Percentiles rank a stretch among this genome's conserved stretches.
These are phyloP conservation scores for Camelina laxa DNA, from an alignment of 345 rosid genomes.

Conservation along the genomic window DNA sequence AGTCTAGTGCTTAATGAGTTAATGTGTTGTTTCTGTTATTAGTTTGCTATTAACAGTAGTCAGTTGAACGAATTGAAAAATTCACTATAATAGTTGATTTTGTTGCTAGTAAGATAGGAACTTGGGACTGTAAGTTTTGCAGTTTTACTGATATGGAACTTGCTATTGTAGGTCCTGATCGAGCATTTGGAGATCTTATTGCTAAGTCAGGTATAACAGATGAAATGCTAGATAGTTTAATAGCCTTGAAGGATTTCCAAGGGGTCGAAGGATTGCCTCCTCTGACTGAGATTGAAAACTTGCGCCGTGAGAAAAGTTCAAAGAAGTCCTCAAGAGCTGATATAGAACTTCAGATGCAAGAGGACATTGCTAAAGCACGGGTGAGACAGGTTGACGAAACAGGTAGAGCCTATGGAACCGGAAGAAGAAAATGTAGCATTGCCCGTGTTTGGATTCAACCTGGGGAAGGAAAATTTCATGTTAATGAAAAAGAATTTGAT, in stretches of 20 bases:
- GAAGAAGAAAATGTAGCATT: conserved; percentile 90
- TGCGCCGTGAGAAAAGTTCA: conserved; percentile 69
- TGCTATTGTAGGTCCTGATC: conserved; percentile 67
- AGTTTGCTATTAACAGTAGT: not conserved
- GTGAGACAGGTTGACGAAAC: conserved; percentile 86
- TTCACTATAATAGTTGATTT: not conserved
- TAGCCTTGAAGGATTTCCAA: conserved; percentile 84
- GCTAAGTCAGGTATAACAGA: conserved; percentile 93
- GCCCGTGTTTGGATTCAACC: conserved; percentile 96
- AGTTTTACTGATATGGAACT: conserved; percentile 21
- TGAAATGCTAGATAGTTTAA: conserved; percentile 88
- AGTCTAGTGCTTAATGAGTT: not conserved
- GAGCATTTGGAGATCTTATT: conserved; percentile 94
- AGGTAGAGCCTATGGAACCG: conserved; percentile 96
- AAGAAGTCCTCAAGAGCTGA: conserved; percentile 76
- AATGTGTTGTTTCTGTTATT: not conserved
- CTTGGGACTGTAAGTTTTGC: not conserved
- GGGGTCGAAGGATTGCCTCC: conserved; percentile 88
- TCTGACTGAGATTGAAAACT: conserved; percentile 75
- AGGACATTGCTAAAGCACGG: conserved; percentile 81
- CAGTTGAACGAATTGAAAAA: not conserved
- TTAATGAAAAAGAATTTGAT: conserved; percentile 86
- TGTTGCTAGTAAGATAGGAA: not conserved
- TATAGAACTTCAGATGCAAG: conserved; percentile 86
- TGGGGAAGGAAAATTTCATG: conserved; percentile 74